Evolutionary conservation across 192 early-diverging fungal species (phyloP).

Genomic region (Dissophora ornata): DNA sequence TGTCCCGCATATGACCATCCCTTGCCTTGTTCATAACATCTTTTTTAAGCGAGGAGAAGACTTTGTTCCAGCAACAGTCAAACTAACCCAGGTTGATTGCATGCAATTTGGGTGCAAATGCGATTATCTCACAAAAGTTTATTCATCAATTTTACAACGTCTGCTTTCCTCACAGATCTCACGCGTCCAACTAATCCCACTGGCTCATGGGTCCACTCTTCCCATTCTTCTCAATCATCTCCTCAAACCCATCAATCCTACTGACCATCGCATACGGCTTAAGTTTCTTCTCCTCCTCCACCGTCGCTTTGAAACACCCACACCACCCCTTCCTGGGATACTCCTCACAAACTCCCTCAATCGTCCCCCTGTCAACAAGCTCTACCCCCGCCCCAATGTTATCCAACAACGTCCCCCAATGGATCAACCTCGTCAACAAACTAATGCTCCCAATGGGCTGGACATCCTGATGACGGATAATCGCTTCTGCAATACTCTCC

Average conservation of each 20-base stretch:
- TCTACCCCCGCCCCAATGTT: constrained; percentile 27
- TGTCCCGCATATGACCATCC: too few relatives aligned
- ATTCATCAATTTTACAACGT: too few relatives aligned
- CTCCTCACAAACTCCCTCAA: constrained; percentile 7
- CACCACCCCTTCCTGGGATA: constrained; percentile 24
- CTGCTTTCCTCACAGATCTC: too few relatives aligned
- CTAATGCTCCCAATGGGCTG: constrained; percentile 8
- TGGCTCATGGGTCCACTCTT: constrained; percentile 11
- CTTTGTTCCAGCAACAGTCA: too few relatives aligned
- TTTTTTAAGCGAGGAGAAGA: too few relatives aligned
- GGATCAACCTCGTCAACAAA: constrained; percentile 15
- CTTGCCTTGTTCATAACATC: too few relatives aligned
- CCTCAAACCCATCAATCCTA: constrained; percentile 17
- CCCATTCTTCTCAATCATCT: constrained; percentile 9
- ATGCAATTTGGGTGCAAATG: too few relatives aligned
- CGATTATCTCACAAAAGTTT: too few relatives aligned
- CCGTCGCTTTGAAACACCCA: constrained; percentile 11
- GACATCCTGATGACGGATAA: constrained; percentile 28
- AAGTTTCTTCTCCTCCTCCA: constrained; percentile 18
- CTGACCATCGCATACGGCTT: constrained; percentile 33
- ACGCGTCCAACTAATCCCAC: constrained; percentile 17
- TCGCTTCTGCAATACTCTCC: constrained; percentile 30
- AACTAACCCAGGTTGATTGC: too few relatives aligned
- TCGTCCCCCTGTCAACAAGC: constrained; percentile 13
- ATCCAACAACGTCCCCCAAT: constrained; percentile 25